Percentiles rank a stretch among this genome's conserved stretches.
Evolutionary conservation across 768 basidiomycete species (phyloP).

Genomic region (Trametes cingulata): DNA sequence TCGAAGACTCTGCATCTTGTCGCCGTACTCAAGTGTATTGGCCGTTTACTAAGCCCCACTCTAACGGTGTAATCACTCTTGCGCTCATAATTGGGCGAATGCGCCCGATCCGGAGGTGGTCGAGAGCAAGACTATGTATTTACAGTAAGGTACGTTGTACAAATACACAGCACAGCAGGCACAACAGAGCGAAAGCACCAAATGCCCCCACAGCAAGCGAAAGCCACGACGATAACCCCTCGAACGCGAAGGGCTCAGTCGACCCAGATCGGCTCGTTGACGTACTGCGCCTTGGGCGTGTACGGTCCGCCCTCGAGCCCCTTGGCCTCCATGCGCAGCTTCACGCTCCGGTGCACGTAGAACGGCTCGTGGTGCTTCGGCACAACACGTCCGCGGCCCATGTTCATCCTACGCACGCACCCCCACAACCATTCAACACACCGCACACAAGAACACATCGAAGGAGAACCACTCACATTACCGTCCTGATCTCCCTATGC

Average conservation of each 20-base stretch:
- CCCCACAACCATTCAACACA: conserved; percentile 1
- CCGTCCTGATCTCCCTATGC: conserved; percentile 20
- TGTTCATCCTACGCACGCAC: conserved; percentile 22
- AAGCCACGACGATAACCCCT: no score
- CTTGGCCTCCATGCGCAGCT: conserved; percentile 27
- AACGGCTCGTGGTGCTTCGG: conserved; percentile 23
- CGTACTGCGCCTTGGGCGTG: conserved; percentile 31
- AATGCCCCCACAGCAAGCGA: no score
- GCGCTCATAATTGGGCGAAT: no score
- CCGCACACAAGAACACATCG: conserved; percentile 2
- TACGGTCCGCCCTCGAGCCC: conserved; percentile 32
- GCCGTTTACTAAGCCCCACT: not conserved
- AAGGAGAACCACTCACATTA: not conserved
- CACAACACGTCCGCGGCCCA: conserved; percentile 27
- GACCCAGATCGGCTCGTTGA: conserved; percentile 17
- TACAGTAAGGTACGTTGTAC: no score
- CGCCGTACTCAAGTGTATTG: no score
- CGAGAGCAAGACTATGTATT: no score
- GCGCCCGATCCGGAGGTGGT: no score
- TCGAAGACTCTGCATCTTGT: not conserved
- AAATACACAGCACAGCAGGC: no score
- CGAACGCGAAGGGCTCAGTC: no score
- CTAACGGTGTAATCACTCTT: not conserved
- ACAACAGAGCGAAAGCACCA: no score
- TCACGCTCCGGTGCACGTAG: conserved; percentile 31